Conservation (phyloP, 192 early-diverging fungal species). For the Backusella luteola region DNA sequence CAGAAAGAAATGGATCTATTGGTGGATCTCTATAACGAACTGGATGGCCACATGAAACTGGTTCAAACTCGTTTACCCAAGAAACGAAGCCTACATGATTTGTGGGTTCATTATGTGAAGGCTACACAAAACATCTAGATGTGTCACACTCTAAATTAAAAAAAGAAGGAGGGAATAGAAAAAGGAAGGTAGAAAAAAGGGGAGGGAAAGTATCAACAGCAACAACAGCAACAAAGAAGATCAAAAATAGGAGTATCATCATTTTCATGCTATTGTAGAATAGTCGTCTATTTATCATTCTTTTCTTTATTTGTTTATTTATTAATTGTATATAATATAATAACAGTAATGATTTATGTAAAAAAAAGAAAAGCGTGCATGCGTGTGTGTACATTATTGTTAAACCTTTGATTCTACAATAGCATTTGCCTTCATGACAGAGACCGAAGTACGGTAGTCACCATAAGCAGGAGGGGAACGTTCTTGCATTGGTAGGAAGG, state of each 20-base stretch:
- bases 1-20: neutral
- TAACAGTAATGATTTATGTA: neutral
- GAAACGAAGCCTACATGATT: neutral
- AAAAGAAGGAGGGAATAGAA: neutral
- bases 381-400: neutral
- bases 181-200: neutral
- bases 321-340: neutral
- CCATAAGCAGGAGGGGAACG: slow-evolving; percentile 8
- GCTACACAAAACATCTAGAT: neutral
- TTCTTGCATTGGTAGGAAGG: slow-evolving; percentile 18
- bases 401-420: neutral
- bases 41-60: slow-evolving; percentile 9
- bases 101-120: neutral
- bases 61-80: neutral
- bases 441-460: slow-evolving; percentile 1
- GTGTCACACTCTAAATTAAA: neutral
- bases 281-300: neutral
- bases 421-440: slow-evolving; percentile 3
- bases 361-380: neutral
- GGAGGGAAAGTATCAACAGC: neutral
- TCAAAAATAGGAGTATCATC: neutral
- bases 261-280: neutral
- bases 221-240: neutral
- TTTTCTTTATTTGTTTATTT: neutral
- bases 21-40: neutral